Evolutionary conservation across 2,329 filamentous ascomycete species (phyloP), one percentile per base, ranked within the genome.

Genomic region (Penicillium sp.): DNA sequence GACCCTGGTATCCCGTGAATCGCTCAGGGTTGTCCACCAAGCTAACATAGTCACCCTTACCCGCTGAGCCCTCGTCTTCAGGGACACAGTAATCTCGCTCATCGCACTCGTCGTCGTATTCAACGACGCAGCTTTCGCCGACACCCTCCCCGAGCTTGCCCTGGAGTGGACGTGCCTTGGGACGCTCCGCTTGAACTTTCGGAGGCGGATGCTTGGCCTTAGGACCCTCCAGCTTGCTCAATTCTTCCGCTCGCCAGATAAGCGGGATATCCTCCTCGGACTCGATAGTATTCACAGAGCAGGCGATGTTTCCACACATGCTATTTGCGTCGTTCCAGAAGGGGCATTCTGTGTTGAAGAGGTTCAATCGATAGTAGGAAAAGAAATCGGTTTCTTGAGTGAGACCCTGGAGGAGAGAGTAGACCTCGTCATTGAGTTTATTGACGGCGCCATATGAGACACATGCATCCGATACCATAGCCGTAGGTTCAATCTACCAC

Each of bases 21-120:
- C 92, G 84, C 70, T 99, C 93, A 0, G 93, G 93, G 68, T 99
- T 99, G 70, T 90, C 88, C 45, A 95, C 80, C 61, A 99, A 79
- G 73, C 90, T 95, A 65, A 99, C 94, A 70, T 99, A 99, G 78
- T 97, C 94, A 38, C 94, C 94, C 73, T 96, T 96, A 9, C 83
- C 88, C 45, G 81, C 81, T 6, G 88, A 85, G 65, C 89, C 89
- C 75, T 97, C 92, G 68, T 99, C 94, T 65, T 99, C 94, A 0
- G 91, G 90, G 4, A 97, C 85, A 74, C 94, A 99, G 73, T 97
- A 99, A 70, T 99, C 94, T 60, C 94, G 84, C 62, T 96, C 89
- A 75, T 97, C 93, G 73, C 91, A 96, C 73, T 96, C 93, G 66
- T 96, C 93, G 66, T 97, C 93, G 68, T 95, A 95, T 75, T 99